Evolutionary conservation across 1,139 yeast genomes (phyloP), one percentile per base, ranked within the genome.

Genomic region (Pichia sp.): DNA sequence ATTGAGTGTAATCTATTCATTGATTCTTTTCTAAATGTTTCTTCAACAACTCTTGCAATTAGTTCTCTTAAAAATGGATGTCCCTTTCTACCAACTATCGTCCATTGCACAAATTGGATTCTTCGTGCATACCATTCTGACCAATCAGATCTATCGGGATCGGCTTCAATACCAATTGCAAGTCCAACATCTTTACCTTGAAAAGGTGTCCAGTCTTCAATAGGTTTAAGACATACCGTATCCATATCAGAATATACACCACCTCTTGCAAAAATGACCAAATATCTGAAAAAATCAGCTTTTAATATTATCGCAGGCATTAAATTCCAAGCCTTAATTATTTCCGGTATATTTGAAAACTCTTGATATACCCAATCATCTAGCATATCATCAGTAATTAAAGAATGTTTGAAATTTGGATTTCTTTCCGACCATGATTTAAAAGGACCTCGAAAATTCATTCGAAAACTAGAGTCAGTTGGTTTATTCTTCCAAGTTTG

Each of bases 401-500:
- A 70, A 60, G 76, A 76, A 62, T 84, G 88, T 45, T 75, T 79
- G 61, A 80, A 81, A 2, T 74, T 79, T 0, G 82, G 80, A 60
- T 85, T 84, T 49, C 70, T 68, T 1, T 67, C 67, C 3, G 73
- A 72, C 93, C 93, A 86, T 70, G 73, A 56, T 60, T 68, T 51
- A 71, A 77, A 74, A 55, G 68, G 67, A 50, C 60, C 51, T 43
- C 60, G 67, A 60, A 81, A 83, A 19, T 68, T 64, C 13, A 64
- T 53, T 3, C 95, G 87, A 59, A 84, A 80, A 1, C 72, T 67
- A 8, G 70, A 70, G 58, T 83, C 80, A 16, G 75, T 74, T 27
- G 77, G 62, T 9, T 78, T 79, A 14, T 79, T 83, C 69, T 90
- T 91, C 97, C 98, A 93, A 1, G 99, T 93, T 69, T 93, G 99